Percentiles rank a stretch among this genome's conserved stretches.
phyloP scores from a whole-genome alignment of 1,139 yeast genomes.

The Geotrichum bryndzae region DNA sequence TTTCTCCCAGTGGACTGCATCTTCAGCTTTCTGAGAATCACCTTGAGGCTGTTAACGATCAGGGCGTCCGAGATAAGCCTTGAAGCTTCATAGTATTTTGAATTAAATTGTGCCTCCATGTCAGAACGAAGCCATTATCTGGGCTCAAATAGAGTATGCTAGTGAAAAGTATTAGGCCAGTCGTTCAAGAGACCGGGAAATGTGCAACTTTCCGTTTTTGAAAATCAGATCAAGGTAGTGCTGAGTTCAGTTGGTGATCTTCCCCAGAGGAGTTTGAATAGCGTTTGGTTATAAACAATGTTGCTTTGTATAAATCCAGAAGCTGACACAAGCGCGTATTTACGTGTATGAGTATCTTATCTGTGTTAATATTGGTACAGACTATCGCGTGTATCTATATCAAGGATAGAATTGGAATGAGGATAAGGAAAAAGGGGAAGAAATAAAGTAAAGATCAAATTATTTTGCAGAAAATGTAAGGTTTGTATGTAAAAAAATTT shows the following conservation, averaged over 20 bases:
- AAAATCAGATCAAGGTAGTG: background rate
- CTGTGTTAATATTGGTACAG: background rate
- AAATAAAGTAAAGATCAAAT: background rate
- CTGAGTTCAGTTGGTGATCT: background rate
- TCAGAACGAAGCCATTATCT: background rate
- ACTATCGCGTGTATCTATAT: background rate
- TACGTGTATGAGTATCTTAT: background rate
- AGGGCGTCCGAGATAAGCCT: constrained; percentile 13
- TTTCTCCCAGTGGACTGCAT: constrained; percentile 32
- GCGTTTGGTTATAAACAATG: background rate
- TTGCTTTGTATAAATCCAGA: background rate
- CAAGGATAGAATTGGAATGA: background rate
- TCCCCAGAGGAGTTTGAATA: background rate
- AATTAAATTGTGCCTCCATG: background rate
- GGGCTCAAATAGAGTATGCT: background rate
- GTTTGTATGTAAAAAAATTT: background rate
- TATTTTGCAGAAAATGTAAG: background rate
- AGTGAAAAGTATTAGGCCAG: background rate
- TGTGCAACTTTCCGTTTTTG: background rate
- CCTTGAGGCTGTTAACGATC: constrained; percentile 30
- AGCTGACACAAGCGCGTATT: background rate
- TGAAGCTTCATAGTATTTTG: background rate
- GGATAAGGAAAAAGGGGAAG: background rate
- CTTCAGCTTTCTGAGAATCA: constrained; percentile 23
- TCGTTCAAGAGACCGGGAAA: background rate